Evolutionary conservation across 345 rosid species (phyloP), one percentile per base, ranked within the genome.

Genomic region (Citrus sp.): DNA sequence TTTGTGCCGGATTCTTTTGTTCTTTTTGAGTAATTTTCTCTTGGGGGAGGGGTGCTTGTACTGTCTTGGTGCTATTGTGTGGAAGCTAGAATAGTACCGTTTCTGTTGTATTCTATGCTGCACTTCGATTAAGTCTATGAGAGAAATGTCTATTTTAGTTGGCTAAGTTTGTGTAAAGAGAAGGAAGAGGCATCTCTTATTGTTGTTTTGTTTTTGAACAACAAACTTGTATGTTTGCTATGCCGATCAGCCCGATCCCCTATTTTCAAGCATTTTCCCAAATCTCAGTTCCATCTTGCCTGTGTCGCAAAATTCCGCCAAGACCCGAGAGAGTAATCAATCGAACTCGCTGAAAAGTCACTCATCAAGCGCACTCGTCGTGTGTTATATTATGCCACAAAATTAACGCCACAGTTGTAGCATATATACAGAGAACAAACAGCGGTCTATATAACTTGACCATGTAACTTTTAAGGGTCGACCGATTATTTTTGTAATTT

Each of bases 31-130:
- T 42, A 28, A 38, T n/a, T 12, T 58, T 19, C 16, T 59, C 18
- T 59, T 60, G 25, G 4, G 30, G 7, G 21, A 59, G 32, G 54
- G 51, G 18, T 56, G 66, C 58, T 56, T 32, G 80, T 71, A 25
- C 80, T 64, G 73, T 75, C 32, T 66, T 1, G 61, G 77, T 78
- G 68, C 82, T 54, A 28, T 81, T 75, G 28, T 72, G n/a, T 76
- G 65, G 67, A 75, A 76, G 78, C 70, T 54, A 67, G 85, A 70
- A 73, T 66, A 42, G 84, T 37, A 46, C 76, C 61, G n/a, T 27
- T 60, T 54, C 66, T 78, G 76, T 76, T 80, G 84, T 86, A 84
- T 76, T 46, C 68, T 79, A 59, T 65, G 58, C 56, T 81, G 83
- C 67, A 70, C 46, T 81, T 75, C 1, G 30, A 54, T 72, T 70